Evolutionary conservation across 495 filamentous ascomycete genomes (phyloP).

Genomic region (Podospora pseudoanserina): DNA sequence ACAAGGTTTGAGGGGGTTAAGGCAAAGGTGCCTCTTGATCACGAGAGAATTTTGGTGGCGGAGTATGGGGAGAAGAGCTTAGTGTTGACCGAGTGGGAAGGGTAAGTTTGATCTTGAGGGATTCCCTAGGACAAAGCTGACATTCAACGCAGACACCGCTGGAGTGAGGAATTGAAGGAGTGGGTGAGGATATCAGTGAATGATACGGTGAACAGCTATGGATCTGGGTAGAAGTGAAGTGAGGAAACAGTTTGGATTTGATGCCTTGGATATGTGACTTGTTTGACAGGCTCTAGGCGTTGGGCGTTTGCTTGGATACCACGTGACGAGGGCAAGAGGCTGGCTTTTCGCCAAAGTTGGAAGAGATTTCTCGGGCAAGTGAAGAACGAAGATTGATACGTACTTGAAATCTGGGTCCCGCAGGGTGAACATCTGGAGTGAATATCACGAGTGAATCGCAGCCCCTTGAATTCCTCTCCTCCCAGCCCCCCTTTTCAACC

Average conservation of each 20-base stretch:
- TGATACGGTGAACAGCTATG: slow-evolving; percentile 16
- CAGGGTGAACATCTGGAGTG: too few species aligned
- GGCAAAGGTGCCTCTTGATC: slow-evolving; percentile 73
- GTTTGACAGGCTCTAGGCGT: neutral
- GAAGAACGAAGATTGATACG: neutral
- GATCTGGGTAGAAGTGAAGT: neutral
- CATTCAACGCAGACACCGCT: slow-evolving; percentile 38
- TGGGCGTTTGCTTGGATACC: neutral
- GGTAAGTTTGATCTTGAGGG: slow-evolving; percentile 41
- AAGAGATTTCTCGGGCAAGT: neutral
- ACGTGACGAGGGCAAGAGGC: neutral
- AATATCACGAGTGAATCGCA: too few species aligned
- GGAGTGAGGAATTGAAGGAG: slow-evolving; percentile 43
- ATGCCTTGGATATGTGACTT: slow-evolving; percentile 5
- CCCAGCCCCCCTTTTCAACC: too few species aligned
- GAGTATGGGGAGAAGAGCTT: slow-evolving; percentile 72
- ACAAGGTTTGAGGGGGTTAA: slow-evolving; percentile 73
- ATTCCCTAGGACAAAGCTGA: slow-evolving; percentile 14
- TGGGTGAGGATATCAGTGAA: slow-evolving; percentile 44
- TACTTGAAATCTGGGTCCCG: too few species aligned
- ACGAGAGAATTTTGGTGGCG: slow-evolving; percentile 64
- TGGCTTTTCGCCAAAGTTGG: neutral
- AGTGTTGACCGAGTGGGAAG: slow-evolving; percentile 59
- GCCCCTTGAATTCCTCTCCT: too few species aligned
- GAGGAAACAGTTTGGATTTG: neutral